Base-by-base conservation (phyloP, 345 rosid species). In the Nasturtium officinale region DNA sequence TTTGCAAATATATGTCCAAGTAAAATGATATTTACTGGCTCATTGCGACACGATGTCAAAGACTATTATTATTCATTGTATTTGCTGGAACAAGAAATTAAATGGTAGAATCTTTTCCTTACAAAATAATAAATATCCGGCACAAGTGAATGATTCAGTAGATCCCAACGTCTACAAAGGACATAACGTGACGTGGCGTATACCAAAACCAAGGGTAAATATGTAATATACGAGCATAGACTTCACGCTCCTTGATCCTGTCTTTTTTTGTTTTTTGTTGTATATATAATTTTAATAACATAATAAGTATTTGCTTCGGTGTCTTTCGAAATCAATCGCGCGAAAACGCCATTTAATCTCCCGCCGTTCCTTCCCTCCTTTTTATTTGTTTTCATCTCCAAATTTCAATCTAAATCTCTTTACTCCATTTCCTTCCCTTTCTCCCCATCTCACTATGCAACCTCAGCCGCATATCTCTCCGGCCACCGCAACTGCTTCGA, bases 311-410 rank as follows among this genome's bases (percentile, higher is more conserved):
- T 71, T 0, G 43, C 18, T 8, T n/a, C 51, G 51, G 64, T n/a
- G 46, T 63, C 37, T 61, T 72, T 85, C 76, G 53, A 77, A 82
- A 72, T 43, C 59, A 30, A 74, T 69, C 83, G 96, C 97, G 96
- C 97, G 81, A 91, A 87, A 84, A 18, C 68, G 15, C 53, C 76
- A 54, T 77, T 65, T 43, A 50, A 47, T 81, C 90, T 86, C 94
- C 93, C 88, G 89, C 97, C 73, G 87, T 81, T 72, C 51, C 79
- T 35, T 74, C 74, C 78, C 83, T 69, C 82, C 67, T 33, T 26
- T 23, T 23, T 23, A 1, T 23, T 23, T 1, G 1, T 23, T 23
- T 23, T 23, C 25, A 1, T 62, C 50, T 23, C 47, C n/a, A 17
- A 58, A 58, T 35, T 29, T 13, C 32, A 26, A 21, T 57, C 48